Evolutionary conservation across 2,329 filamentous ascomycete species (phyloP).

Genomic region (Aspergillus spinulosporus): DNA sequence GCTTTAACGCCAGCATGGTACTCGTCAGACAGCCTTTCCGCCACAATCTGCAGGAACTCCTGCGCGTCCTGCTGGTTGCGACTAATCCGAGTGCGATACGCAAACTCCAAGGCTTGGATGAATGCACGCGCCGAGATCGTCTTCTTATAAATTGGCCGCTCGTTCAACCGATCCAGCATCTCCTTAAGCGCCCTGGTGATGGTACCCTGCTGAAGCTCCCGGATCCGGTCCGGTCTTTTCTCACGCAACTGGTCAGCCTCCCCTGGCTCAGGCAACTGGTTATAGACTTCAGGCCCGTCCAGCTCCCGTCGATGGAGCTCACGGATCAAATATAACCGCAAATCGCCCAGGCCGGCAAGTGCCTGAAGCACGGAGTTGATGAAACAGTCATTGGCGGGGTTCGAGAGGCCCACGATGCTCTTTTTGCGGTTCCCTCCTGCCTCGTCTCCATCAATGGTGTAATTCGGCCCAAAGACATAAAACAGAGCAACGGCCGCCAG

Average conservation of each 20-base stretch:
- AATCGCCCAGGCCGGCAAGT: conserved; percentile 82
- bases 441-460: conserved; percentile 83
- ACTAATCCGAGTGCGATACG: conserved; percentile 87
- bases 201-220: conserved; percentile 71
- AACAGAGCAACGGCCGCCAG: conserved; percentile 92
- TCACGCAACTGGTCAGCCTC: conserved; percentile 34
- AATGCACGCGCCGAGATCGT: conserved; percentile 87
- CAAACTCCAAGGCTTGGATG: conserved; percentile 76
- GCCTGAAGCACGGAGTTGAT: conserved; percentile 97
- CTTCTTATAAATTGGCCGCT: conserved; percentile 89
- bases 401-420: conserved; percentile 82
- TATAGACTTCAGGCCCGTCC: conserved; percentile 75
- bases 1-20: conserved; percentile 82
- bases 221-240: conserved; percentile 50
- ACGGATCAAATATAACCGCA: conserved; percentile 87
- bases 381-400: conserved; percentile 93
- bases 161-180: conserved; percentile 87
- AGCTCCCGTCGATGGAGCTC: conserved; percentile 82
- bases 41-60: conserved; percentile 92
- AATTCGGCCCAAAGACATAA: conserved; percentile 97
- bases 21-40: conserved; percentile 89
- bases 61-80: conserved; percentile 96
- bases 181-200: conserved; percentile 88
- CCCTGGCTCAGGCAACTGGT: conserved; percentile 54
- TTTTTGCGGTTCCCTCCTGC: conserved; percentile 68